Evolutionary conservation across 164 flowering plant genomes (phyloP).

Genomic region (Saururus chinensis): DNA sequence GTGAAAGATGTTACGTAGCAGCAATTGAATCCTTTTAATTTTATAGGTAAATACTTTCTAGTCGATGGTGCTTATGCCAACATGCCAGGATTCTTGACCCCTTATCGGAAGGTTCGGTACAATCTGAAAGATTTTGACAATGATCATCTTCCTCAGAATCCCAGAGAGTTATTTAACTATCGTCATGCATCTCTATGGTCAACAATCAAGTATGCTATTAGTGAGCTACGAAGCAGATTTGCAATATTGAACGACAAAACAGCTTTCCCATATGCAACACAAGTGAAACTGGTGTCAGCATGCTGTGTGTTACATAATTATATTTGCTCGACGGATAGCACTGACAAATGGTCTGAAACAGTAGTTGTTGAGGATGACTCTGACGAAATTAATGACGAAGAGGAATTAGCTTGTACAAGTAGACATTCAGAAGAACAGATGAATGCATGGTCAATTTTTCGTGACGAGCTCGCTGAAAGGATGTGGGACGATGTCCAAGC

Average conservation of each 20-base stretch:
- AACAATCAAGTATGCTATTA: not conserved
- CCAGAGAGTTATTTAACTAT: not conserved
- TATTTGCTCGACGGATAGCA: not conserved
- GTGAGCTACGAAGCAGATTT: not conserved
- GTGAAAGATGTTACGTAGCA: too few species aligned
- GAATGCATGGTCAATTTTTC: not conserved
- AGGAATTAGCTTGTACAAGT: not conserved
- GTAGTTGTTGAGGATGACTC: not conserved
- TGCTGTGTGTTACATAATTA: constrained; percentile 3
- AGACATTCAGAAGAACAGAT: not conserved
- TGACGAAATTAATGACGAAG: not conserved
- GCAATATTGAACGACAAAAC: not conserved
- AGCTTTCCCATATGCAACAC: constrained; percentile 1
- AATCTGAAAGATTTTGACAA: constrained; percentile 1
- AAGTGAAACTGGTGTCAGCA: not conserved
- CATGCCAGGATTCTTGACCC: constrained; percentile 55
- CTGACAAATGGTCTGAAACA: not conserved
- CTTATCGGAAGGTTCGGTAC: constrained; percentile 5
- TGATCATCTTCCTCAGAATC: not conserved
- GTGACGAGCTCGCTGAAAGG: not conserved
- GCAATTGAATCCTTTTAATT: too few species aligned
- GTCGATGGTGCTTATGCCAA: constrained; percentile 45
- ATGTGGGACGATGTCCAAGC: not conserved
- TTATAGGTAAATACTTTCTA: constrained; percentile 62
- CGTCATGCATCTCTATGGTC: constrained; percentile 1